Conservation (phyloP, 495 filamentous ascomycete species). For the Chaetomium tenue region DNA sequence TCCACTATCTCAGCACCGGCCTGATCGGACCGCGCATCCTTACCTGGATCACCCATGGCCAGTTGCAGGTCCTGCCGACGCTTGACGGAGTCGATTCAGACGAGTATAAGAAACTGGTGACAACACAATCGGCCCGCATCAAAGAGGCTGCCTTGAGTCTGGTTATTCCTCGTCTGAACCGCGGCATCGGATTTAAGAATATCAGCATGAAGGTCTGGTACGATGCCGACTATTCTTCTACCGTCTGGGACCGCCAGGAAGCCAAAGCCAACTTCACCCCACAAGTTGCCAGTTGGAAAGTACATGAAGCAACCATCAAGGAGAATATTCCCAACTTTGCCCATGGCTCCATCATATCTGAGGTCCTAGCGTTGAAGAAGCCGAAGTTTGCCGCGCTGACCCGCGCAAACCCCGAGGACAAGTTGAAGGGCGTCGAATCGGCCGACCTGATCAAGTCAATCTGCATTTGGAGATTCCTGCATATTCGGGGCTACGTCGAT, state of each 20-base stretch:
- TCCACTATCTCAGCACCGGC: slow-evolving; percentile 83
- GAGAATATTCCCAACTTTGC: slow-evolving; percentile 48
- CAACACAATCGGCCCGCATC: slow-evolving; percentile 64
- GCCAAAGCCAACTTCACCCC: slow-evolving; percentile 58
- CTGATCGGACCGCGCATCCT: slow-evolving; percentile 75
- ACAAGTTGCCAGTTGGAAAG: slow-evolving; percentile 69
- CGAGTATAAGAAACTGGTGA: slow-evolving; percentile 77
- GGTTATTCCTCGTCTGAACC: slow-evolving; percentile 71
- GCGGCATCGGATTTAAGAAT: slow-evolving; percentile 73
- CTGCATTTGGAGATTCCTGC: slow-evolving; percentile 80
- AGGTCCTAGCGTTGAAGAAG: slow-evolving; percentile 60
- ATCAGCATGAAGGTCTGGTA: slow-evolving; percentile 84
- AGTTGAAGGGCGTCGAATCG: slow-evolving; percentile 49
- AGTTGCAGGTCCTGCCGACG: slow-evolving; percentile 71
- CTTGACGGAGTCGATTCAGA: slow-evolving; percentile 76
- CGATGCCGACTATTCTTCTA: slow-evolving; percentile 62
- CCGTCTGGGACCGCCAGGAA: slow-evolving; percentile 59
- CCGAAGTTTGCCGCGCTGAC: slow-evolving; percentile 66
- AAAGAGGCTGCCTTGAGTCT: slow-evolving; percentile 73
- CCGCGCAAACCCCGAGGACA: slow-evolving; percentile 47
- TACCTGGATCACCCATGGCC: slow-evolving; percentile 74
- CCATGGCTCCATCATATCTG: slow-evolving; percentile 54
- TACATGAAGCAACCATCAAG: slow-evolving; percentile 55
- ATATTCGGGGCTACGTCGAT: slow-evolving; percentile 81
- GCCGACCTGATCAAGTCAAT: slow-evolving; percentile 73